Evolutionary conservation across 2,329 filamentous ascomycete species (phyloP).

Genomic region (Aureobasidium musti): DNA sequence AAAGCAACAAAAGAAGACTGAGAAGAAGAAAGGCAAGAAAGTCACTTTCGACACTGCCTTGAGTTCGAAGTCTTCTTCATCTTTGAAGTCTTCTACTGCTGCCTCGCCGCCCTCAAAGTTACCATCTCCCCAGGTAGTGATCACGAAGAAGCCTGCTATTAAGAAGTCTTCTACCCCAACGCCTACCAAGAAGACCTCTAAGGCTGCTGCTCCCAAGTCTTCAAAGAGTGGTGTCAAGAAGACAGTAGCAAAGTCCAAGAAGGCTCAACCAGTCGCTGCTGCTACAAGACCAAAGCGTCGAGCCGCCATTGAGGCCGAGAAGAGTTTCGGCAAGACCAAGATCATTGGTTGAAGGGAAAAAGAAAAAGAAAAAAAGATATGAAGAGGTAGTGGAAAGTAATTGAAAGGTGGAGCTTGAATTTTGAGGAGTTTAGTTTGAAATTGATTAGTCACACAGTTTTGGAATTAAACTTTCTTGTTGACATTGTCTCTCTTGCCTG

Average conservation of each 20-base stretch:
- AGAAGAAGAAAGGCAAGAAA: constrained; percentile 7
- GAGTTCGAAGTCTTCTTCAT: background rate
- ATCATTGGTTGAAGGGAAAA: background rate
- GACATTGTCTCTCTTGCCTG: background rate
- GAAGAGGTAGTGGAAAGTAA: background rate
- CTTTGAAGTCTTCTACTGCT: too few relatives aligned
- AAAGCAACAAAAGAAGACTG: background rate
- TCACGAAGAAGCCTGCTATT: background rate
- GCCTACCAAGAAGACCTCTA: background rate
- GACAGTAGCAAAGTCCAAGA: background rate
- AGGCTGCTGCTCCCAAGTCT: background rate
- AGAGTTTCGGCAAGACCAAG: constrained; percentile 14
- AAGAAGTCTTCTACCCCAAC: background rate
- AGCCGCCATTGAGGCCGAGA: constrained; percentile 3
- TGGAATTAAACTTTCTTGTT: background rate
- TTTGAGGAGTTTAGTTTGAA: background rate
- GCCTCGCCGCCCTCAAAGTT: background rate
- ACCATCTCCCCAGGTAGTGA: background rate
- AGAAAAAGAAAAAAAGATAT: background rate
- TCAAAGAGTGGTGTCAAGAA: background rate
- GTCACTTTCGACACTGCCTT: background rate
- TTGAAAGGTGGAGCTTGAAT: too few relatives aligned
- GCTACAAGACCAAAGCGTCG: background rate
- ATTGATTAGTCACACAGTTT: background rate
- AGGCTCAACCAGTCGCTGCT: background rate